A percentile compares a stretch with the other conserved stretches of the same genome.
phyloP scores from a whole-genome alignment of 2,329 filamentous ascomycete species.

The Pseudogymnoascus sp. region DNA sequence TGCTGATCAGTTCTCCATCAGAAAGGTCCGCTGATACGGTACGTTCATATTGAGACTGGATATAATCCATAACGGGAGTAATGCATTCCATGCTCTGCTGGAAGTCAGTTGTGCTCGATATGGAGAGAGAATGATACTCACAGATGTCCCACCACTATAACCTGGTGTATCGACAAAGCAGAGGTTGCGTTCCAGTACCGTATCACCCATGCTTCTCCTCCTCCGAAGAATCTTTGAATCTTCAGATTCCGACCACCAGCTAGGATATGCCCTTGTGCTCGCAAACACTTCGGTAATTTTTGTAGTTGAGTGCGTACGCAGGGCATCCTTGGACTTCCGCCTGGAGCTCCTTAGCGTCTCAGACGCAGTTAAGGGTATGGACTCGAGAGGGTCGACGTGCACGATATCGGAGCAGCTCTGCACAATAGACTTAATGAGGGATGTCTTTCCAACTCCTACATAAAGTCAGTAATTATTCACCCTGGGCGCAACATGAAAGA shows the following conservation, averaged over 20 bases:
- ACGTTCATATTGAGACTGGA: slow-evolving; percentile 61
- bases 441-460: slow-evolving; percentile 77
- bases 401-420: slow-evolving; percentile 87
- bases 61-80: slow-evolving; percentile 58
- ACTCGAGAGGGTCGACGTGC: slow-evolving; percentile 65
- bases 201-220: slow-evolving; percentile 66
- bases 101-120: slow-evolving; percentile 21
- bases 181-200: slow-evolving; percentile 80
- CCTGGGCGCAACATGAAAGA: slow-evolving; percentile 6
- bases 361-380: slow-evolving; percentile 29
- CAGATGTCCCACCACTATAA: slow-evolving; percentile 46
- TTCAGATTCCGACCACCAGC: slow-evolving; percentile 81
- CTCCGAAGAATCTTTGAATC: slow-evolving; percentile 52
- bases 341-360: slow-evolving; percentile 23
- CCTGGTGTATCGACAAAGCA: slow-evolving; percentile 86
- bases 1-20: slow-evolving; percentile 65
- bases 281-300: slow-evolving; percentile 63
- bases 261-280: slow-evolving; percentile 75
- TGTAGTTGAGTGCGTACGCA: slow-evolving; percentile 25
- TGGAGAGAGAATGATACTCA: slow-evolving; percentile 30
- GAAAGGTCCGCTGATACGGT: slow-evolving; percentile 54
- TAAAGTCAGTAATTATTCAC: slow-evolving; percentile 12
- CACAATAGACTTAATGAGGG: slow-evolving; percentile 79
- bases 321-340: slow-evolving; percentile 18
- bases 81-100: slow-evolving; percentile 47